Conservation (phyloP, 164 flowering plant species). For the Berberis vulgaris region DNA sequence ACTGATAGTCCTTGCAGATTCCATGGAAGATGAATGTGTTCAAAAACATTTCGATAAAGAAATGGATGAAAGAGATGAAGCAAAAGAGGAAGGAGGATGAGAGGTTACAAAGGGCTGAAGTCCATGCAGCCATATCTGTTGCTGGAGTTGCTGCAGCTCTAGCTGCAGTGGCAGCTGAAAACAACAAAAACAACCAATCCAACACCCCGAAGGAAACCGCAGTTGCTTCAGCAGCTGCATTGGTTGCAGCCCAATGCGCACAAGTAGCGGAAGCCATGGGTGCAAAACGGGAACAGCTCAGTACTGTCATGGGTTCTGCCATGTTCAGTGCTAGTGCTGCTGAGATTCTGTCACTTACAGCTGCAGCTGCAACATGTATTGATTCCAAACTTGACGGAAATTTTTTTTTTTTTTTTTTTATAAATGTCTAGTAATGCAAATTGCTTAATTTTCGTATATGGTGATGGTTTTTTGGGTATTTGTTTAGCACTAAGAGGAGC, state of each 20-base stretch:
- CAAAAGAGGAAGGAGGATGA: slow-evolving; percentile 64
- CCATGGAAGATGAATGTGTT: slow-evolving; percentile 55
- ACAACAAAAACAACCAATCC: slow-evolving; percentile 18
- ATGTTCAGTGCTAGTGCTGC: slow-evolving; percentile 47
- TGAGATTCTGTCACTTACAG: slow-evolving; percentile 80
- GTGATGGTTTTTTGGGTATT: not conserved
- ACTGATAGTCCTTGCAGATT: slow-evolving; percentile 20
- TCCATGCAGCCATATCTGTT: slow-evolving; percentile 83
- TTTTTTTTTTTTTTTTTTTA: too few relatives aligned
- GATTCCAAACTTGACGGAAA: too few relatives aligned
- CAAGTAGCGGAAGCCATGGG: slow-evolving; percentile 82
- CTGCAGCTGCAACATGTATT: slow-evolving; percentile 88
- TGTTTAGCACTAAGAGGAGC: slow-evolving; percentile 76
- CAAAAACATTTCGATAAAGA: slow-evolving; percentile 54
- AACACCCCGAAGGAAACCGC: slow-evolving; percentile 45
- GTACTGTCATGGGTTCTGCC: slow-evolving; percentile 56
- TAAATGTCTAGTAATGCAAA: too few relatives aligned
- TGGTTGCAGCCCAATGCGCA: slow-evolving; percentile 89
- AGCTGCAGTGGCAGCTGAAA: slow-evolving; percentile 79
- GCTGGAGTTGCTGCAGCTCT: slow-evolving; percentile 92
- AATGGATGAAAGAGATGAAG: slow-evolving; percentile 80
- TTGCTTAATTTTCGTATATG: too few relatives aligned
- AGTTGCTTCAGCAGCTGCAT: slow-evolving; percentile 82
- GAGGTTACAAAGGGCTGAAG: slow-evolving; percentile 72
- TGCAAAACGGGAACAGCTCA: slow-evolving; percentile 68